These are phyloP conservation scores for Mallotus nudiflorus DNA, from an alignment of 345 rosid genomes.

Conservation along the genomic window DNA sequence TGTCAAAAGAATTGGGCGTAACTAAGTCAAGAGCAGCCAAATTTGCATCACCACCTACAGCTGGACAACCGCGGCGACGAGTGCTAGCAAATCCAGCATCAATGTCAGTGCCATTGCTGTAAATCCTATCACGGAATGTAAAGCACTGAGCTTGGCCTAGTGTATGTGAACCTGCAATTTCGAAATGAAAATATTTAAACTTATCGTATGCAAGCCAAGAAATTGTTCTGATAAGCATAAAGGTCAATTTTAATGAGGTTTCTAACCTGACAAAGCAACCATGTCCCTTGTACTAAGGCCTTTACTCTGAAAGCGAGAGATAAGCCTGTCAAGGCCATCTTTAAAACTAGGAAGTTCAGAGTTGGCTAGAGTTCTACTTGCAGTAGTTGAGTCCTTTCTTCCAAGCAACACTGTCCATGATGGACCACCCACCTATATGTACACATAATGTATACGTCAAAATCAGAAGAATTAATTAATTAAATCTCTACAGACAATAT, in stretches of 20 bases:
- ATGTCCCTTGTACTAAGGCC: constrained; percentile 24
- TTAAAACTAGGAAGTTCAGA: constrained; percentile 13
- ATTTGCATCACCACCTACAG: neutral
- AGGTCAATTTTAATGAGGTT: no score
- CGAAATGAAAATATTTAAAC: no score
- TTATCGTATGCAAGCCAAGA: no score
- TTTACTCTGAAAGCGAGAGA: constrained; percentile 1
- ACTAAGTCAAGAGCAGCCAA: constrained; percentile 20
- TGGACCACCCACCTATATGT: constrained; percentile 30
- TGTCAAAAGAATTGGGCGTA: constrained; percentile 20
- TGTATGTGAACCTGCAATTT: constrained; percentile 15
- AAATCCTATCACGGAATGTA: constrained; percentile 19
- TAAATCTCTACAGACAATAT: neutral
- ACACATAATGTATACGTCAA: neutral
- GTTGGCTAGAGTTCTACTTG: constrained; percentile 3
- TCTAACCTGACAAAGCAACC: constrained; percentile 23
- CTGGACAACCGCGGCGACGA: constrained; percentile 14
- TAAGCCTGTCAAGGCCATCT: constrained; percentile 5
- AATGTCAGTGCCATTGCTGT: constrained; percentile 15
- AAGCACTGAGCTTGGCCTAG: constrained; percentile 19
- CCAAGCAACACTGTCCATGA: constrained; percentile 24
- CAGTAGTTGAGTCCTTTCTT: constrained; percentile 24
- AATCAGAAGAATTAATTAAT: no score
- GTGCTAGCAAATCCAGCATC: constrained; percentile 20
- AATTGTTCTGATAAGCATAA: no score